phyloP scores from a whole-genome alignment of 2,329 filamentous ascomycete species.

The Trichoderma cornu-damae region DNA sequence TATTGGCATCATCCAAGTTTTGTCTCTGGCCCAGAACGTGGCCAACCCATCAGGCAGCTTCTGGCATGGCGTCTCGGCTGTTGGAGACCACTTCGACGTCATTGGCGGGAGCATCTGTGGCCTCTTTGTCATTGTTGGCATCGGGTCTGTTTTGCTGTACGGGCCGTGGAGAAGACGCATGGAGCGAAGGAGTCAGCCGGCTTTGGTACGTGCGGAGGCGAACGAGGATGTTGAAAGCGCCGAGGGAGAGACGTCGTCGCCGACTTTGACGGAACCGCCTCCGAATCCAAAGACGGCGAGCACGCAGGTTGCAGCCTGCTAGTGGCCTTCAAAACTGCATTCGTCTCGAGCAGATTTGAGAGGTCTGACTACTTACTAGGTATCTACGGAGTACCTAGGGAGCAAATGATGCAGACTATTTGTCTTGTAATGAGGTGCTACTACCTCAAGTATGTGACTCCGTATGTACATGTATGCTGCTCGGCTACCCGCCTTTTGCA shows the following conservation, averaged over 20 bases:
- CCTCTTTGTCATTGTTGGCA: slow-evolving; percentile 72
- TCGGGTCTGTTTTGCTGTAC: slow-evolving; percentile 69
- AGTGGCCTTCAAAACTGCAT: too few relatives aligned
- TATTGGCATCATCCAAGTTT: slow-evolving; percentile 78
- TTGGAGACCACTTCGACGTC: slow-evolving; percentile 77
- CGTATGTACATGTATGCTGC: too few relatives aligned
- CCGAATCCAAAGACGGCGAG: background rate
- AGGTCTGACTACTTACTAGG: too few relatives aligned
- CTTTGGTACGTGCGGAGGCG: slow-evolving; percentile 7
- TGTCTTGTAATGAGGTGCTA: too few relatives aligned
- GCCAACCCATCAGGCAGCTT: slow-evolving; percentile 69
- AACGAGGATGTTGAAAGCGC: slow-evolving; percentile 19
- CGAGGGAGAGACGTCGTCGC: background rate
- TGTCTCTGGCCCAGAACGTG: slow-evolving; percentile 73
- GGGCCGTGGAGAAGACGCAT: slow-evolving; percentile 65
- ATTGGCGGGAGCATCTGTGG: slow-evolving; percentile 84
- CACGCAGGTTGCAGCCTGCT: background rate
- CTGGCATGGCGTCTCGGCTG: slow-evolving; percentile 78
- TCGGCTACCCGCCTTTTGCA: too few relatives aligned
- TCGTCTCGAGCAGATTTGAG: too few relatives aligned
- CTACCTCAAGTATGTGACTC: too few relatives aligned
- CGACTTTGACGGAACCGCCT: background rate
- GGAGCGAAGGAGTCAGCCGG: slow-evolving; percentile 24
- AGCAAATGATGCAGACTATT: too few relatives aligned
- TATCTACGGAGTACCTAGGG: too few relatives aligned